Evolutionary conservation across 371 early-diverging fungal species (phyloP), one percentile per base, ranked within the genome.

Genomic region (Pancytospora philotis): DNA sequence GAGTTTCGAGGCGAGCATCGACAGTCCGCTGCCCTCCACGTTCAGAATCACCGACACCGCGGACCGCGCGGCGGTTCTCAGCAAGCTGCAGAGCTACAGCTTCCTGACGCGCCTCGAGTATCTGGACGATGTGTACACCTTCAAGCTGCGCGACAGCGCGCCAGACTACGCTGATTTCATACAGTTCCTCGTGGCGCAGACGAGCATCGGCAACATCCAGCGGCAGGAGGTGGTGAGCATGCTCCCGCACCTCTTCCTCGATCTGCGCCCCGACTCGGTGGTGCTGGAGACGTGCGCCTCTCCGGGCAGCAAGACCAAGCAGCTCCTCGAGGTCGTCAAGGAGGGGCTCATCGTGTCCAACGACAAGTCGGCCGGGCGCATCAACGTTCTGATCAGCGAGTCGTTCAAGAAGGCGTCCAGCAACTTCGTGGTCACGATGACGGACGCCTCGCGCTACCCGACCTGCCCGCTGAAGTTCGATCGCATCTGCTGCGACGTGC

Each of bases 161-260:
- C 13, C 10, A 55, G 62, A 62, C 39, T 62, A 68, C 10, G 50
- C 64, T 27, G 63, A 62, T 51, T 72, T 69, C 27, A 35, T 68
- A 35, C 45, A 59, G 31, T 66, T 78, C 68, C 34, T 80, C 2
- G 58, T 73, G 13, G 56, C 30, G 30, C 58, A 73, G 39, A 66
- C 71, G 3, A 36, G 50, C 55, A 76, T 85, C 83, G 95, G 96
- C 66, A 89, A 91, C 76, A 87, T 95, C 62, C 89, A 89, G 75
- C 84, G 95, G 50, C 96, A 96, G 81, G 97, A 96, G 74, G 88
- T 89, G 8, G 97, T 96, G 50, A 89, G 89, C 80, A 95, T 96
- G 96, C 88, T 96, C 60, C 98, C 98, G 25, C 89, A 90, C 27
- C 80, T 90, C 68, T 79, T 95, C 19, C 83, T 98, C 77, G 90